Conservation (phyloP, 148 eudicot genomes). For the Chenopodium suecicum region DNA sequence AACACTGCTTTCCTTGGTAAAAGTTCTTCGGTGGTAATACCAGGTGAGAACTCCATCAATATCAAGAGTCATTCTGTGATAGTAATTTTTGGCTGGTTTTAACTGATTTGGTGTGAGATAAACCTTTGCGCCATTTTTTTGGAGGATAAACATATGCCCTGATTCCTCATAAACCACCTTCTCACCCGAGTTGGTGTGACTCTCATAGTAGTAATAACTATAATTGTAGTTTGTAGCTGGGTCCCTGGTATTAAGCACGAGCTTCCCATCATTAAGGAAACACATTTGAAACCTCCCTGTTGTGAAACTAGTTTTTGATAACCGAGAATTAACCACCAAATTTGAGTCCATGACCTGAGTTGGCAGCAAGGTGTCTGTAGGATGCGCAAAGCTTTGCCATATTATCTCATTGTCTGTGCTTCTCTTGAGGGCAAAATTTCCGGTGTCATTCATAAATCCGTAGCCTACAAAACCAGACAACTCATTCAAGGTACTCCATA, state of each 20-base stretch:
- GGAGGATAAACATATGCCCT: constrained; percentile 36
- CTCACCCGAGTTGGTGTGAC: constrained; percentile 12
- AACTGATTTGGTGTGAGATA: constrained; percentile 14
- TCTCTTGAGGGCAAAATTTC: constrained; percentile 39
- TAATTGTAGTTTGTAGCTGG: neutral
- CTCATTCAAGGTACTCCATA: constrained; percentile 29
- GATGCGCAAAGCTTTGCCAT: constrained; percentile 50
- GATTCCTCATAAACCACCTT: constrained; percentile 27
- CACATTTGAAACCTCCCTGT: constrained; percentile 44
- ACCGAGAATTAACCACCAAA: constrained; percentile 31
- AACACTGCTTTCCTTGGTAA: neutral
- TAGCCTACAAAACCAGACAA: neutral
- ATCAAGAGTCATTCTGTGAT: constrained; percentile 41
- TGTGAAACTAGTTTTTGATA: constrained; percentile 36
- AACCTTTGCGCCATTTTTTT: constrained; percentile 16
- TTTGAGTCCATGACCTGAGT: constrained; percentile 23
- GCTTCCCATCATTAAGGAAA: constrained; percentile 18
- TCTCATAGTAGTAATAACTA: constrained; percentile 6
- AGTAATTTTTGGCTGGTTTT: constrained; percentile 24
- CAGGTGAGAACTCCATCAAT: constrained; percentile 50
- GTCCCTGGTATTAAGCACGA: constrained; percentile 22
- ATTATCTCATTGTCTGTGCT: neutral
- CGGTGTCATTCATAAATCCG: constrained; percentile 49
- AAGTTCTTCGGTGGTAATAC: constrained; percentile 37
- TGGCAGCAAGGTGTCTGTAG: constrained; percentile 55